Percentiles rank a stretch among this genome's conserved stretches.
phyloP scores from a whole-genome alignment of 805 yeast genomes.

The Candida odintsovae region DNA sequence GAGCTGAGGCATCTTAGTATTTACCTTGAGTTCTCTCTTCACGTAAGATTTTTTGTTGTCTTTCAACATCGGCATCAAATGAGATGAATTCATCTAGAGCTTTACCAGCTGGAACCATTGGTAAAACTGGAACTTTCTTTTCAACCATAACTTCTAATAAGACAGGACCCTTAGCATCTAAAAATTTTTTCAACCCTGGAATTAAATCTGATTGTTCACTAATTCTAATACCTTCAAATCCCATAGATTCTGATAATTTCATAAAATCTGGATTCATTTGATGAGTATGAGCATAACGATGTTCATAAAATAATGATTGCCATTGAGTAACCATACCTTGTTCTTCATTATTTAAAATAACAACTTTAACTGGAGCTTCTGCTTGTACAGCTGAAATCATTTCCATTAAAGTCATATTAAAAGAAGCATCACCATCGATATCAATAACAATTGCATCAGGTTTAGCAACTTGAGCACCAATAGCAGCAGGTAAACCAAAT shows the following conservation, averaged over 20 bases:
- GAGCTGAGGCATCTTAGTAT: conserved; percentile 36
- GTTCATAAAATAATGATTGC: conserved; percentile 96
- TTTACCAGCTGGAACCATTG: conserved; percentile 97
- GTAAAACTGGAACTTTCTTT: conserved; percentile 88
- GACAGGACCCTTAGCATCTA: conserved; percentile 69
- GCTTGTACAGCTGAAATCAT: conserved; percentile 93
- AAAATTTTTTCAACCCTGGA: conserved; percentile 56
- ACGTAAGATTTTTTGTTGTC: conserved; percentile 62
- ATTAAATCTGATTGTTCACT: conserved; percentile 61
- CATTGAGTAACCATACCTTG: conserved; percentile 99
- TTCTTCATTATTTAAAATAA: conserved; percentile 93
- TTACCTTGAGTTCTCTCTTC: conserved; percentile 67
- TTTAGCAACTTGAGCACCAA: conserved; percentile 95
- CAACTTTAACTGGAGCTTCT: conserved; percentile 80
- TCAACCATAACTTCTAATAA: conserved; percentile 88
- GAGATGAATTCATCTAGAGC: conserved; percentile 88
- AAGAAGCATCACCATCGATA: conserved; percentile 98
- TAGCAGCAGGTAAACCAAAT: conserved; percentile 94
- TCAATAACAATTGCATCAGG: conserved; percentile 95
- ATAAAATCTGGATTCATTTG: conserved; percentile 92
- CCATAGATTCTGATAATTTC: conserved; percentile 93
- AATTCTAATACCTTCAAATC: conserved; percentile 75
- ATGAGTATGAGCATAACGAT: conserved; percentile 97
- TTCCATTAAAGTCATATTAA: conserved; percentile 95
- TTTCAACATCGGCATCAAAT: conserved; percentile 79